phyloP scores from a whole-genome alignment of 441 rosid genomes.

The Gossypium davidsonii region DNA sequence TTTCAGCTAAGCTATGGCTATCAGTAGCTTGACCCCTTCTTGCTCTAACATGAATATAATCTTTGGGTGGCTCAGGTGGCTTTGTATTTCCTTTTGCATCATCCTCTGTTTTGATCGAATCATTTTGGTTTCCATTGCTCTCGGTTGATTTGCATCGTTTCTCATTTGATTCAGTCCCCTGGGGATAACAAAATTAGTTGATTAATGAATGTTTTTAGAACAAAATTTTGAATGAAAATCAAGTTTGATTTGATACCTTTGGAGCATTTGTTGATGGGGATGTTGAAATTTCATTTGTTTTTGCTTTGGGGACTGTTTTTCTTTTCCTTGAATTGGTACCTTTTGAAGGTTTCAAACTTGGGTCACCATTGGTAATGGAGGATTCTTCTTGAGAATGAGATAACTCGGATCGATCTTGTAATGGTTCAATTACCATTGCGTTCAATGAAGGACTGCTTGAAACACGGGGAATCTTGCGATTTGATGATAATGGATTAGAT shows the following conservation, averaged over 20 bases:
- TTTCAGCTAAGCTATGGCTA: constrained; percentile 65
- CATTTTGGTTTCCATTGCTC: constrained; percentile 15
- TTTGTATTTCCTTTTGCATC: constrained; percentile 27
- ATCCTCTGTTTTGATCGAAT: constrained; percentile 24
- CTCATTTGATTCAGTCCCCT: constrained; percentile 47
- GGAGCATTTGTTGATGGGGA: constrained; percentile 21
- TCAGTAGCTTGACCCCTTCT: constrained; percentile 76
- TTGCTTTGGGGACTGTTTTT: constrained; percentile 40
- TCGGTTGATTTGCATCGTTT: constrained; percentile 42
- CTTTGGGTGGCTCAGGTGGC: constrained; percentile 50
- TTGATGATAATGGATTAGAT: constrained; percentile 20
- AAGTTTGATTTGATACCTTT: constrained; percentile 27
- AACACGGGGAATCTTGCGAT: constrained; percentile 42
- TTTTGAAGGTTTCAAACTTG: constrained; percentile 14
- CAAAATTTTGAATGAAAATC: not conserved
- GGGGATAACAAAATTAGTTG: not conserved
- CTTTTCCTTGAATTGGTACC: constrained; percentile 40
- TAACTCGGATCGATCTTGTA: constrained; percentile 17
- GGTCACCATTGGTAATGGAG: constrained; percentile 25
- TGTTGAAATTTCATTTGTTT: constrained; percentile 41
- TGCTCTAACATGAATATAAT: constrained; percentile 68
- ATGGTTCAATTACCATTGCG: constrained; percentile 7
- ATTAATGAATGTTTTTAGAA: not conserved
- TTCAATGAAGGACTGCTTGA: constrained; percentile 56
- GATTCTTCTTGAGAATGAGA: constrained; percentile 17